These are phyloP conservation scores for Coffea humblotiana DNA, from an alignment of 305 asterid genomes.

Conservation along the genomic window DNA sequence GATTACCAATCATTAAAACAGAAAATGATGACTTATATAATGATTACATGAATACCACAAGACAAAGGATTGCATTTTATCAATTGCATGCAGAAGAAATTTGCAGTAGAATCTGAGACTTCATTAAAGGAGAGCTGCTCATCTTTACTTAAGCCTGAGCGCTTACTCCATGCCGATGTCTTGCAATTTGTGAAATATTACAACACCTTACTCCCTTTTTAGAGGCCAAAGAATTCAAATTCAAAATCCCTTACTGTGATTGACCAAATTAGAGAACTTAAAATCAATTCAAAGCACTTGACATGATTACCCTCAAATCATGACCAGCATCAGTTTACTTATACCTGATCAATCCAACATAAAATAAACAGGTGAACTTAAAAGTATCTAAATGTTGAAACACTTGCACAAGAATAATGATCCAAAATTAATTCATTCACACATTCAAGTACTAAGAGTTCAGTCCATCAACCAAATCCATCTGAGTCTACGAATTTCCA, in stretches of 20 bases:
- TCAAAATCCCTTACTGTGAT: not conserved
- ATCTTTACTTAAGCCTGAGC: not conserved
- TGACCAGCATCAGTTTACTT: not conserved
- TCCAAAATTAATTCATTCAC: not conserved
- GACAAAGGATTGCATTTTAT: not conserved
- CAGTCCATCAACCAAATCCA: not conserved
- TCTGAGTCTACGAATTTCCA: not conserved
- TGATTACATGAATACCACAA: not conserved
- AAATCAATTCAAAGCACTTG: not conserved
- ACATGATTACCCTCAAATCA: not conserved
- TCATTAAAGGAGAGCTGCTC: not conserved
- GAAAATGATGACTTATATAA: not conserved
- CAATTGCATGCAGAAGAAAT: not conserved
- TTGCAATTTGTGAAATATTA: not conserved
- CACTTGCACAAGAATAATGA: not conserved
- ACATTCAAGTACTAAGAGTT: not conserved
- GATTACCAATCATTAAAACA: not conserved
- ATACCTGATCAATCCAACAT: not conserved
- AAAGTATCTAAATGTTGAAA: not conserved
- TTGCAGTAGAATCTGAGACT: not conserved
- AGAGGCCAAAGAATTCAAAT: not conserved
- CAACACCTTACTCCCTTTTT: not conserved
- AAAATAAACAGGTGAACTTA: not conserved
- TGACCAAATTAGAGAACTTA: conserved; percentile 1
- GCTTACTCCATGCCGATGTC: not conserved